phyloP scores from a whole-genome alignment of 78 protist genomes.

The Protostelium mycophagum region DNA sequence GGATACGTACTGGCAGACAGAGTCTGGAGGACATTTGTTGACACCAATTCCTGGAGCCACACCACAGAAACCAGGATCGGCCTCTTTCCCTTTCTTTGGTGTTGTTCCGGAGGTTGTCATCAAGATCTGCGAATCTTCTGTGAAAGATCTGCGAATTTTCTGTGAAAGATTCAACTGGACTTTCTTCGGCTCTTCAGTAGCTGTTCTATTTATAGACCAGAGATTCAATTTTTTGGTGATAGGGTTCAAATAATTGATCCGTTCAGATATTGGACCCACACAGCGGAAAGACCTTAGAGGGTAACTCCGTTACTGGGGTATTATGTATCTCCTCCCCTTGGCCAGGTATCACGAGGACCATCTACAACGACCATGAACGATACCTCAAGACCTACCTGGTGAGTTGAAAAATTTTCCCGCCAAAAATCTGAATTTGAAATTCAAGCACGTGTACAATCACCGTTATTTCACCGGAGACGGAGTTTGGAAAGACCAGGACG shows the following conservation, averaged over 20 bases:
- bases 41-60: constrained; percentile 92
- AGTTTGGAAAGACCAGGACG: constrained; percentile 74
- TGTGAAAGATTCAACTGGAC: neutral
- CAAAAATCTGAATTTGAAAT: neutral
- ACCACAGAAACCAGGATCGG: constrained; percentile 89
- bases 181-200: too few relatives aligned
- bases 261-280: constrained; percentile 69
- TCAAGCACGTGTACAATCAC: constrained; percentile 19
- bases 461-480: constrained; percentile 93
- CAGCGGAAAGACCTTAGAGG: constrained; percentile 10
- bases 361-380: constrained; percentile 74
- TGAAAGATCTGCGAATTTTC: neutral
- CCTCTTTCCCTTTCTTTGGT: constrained; percentile 93
- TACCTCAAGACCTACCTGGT: constrained; percentile 65
- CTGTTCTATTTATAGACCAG: too few relatives aligned
- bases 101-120: constrained; percentile 74
- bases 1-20: constrained; percentile 98
- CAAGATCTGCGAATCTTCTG: too few relatives aligned
- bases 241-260: too few relatives aligned
- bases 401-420: too few relatives aligned
- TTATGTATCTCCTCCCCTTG: constrained; percentile 68
- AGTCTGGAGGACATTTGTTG: constrained; percentile 91
- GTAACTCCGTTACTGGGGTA: constrained; percentile 53
- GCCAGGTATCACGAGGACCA: constrained; percentile 88
- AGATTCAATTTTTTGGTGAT: too few relatives aligned